Conservation (phyloP, 345 rosid species). For the Populus alba region DNA sequence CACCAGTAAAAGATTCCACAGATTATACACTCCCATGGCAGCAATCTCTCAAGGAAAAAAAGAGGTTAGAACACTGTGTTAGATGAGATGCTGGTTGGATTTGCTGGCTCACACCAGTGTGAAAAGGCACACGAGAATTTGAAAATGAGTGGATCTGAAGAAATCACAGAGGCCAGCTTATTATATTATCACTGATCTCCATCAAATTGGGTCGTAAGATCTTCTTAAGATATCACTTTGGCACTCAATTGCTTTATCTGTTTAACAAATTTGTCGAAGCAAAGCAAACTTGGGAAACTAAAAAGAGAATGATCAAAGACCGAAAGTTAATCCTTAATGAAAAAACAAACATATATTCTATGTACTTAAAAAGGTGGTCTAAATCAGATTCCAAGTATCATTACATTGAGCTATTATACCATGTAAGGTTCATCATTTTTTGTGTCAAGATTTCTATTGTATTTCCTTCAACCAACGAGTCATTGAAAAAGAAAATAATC, state of each 20-base stretch:
- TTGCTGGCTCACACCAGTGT: not conserved
- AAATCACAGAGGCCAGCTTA: not conserved
- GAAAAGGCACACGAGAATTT: not conserved
- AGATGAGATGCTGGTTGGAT: not conserved
- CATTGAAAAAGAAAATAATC: not conserved
- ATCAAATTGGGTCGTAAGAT: too few species aligned
- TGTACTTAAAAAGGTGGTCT: not conserved
- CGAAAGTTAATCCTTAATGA: not conserved
- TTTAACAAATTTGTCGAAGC: not conserved
- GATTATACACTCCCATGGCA: not conserved
- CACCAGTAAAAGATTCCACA: not conserved
- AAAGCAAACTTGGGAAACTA: not conserved
- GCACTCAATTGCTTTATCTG: not conserved
- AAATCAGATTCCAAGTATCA: not conserved
- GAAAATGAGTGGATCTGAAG: not conserved
- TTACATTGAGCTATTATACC: not conserved
- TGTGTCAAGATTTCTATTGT: not conserved
- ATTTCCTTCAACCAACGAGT: not conserved
- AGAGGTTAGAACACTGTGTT: not conserved
- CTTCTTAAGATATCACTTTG: not conserved
- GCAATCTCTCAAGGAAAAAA: not conserved
- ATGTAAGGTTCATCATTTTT: not conserved
- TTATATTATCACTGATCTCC: not conserved
- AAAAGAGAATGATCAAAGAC: not conserved
- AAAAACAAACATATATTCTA: not conserved